A percentile compares a stretch with the other conserved stretches of the same genome.
Evolutionary conservation across 192 early-diverging fungal species (phyloP).

Genomic region (Gamsiella multidivaricata): DNA sequence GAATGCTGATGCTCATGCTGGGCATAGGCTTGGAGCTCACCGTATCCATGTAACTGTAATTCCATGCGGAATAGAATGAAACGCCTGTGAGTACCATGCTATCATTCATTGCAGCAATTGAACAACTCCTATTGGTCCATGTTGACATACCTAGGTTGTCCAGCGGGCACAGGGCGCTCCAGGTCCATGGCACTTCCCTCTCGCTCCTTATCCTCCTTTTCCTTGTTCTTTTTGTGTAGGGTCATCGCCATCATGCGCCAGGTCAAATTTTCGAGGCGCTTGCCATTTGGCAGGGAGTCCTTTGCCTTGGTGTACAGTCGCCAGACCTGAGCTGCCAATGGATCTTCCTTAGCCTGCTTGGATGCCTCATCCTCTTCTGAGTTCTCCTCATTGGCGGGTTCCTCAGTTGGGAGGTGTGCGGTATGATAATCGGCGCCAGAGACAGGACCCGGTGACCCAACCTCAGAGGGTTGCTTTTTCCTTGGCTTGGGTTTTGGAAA

Average conservation of each 20-base stretch:
- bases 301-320: constrained; percentile 83
- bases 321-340: constrained; percentile 73
- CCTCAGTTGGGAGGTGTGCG: not conserved
- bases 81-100: not conserved
- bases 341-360: constrained; percentile 61
- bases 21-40: constrained; percentile 52
- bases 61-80: not conserved
- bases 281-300: constrained; percentile 78
- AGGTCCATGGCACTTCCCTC: constrained; percentile 36
- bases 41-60: constrained; percentile 41
- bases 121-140: not conserved
- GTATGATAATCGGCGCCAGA: constrained; percentile 6
- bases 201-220: constrained; percentile 44
- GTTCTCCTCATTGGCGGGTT: constrained; percentile 20
- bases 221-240: constrained; percentile 49
- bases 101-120: not conserved
- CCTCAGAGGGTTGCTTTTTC: constrained; percentile 42
- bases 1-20: constrained; percentile 44
- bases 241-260: constrained; percentile 86
- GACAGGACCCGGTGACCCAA: constrained; percentile 44
- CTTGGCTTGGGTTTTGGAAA: constrained; percentile 54
- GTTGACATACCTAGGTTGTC: constrained; percentile 45
- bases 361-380: constrained; percentile 48
- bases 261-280: constrained; percentile 82
- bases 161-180: constrained; percentile 23